Base-by-base conservation (phyloP, 2,329 filamentous ascomycete species). In the Stachybotrys chartarum region DNA sequence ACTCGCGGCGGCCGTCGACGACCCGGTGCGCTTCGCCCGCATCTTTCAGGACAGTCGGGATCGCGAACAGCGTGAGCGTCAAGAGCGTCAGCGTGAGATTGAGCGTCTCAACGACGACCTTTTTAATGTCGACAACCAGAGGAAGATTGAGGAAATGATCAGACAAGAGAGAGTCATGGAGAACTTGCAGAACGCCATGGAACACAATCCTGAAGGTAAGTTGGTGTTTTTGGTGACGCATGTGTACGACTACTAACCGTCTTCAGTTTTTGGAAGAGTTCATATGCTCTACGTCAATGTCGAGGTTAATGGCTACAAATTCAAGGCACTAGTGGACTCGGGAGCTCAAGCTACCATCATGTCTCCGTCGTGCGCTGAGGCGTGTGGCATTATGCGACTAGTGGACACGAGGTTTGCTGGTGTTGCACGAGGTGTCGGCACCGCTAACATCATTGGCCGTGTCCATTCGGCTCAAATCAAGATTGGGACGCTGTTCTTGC, bases 341-440 rank as follows among this genome's bases (percentile, higher is more conserved):
- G 94, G 94, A 58, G 94, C 94, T 30, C 94, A 99, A 75, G 91
- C 93, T 30, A 99, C 94, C 53, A 97, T 99, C 76, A 99, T 99
- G 94, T 97, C 93, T 6, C 94, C 94, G 6, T 80, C 85, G 30
- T 97, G 91, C 67, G 94, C 94, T 30, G 90, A 96, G 68, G 82
- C 85, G 8, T 99, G 94, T 68, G 91, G 91, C 64, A 97, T 99
- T 71, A 96, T 96, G 89, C 88, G 93, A 51, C 83, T 99, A 14
- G 90, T 99, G 55, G 94, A 99, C 73, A 88, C 85, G 63, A 87
- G 94, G 49, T 99, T 94, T 68, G 88, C 91, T 5, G 94, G 94
- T 59, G 87, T 97, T 54, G 94, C 94, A 48, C 87, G 89, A 57
- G 94, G 94, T 59, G 94, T 99, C 3, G 94, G 94, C 54, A 97